These are phyloP conservation scores for Phaeolepiota aurea DNA, from an alignment of 768 basidiomycete genomes.

Conservation along the genomic window DNA sequence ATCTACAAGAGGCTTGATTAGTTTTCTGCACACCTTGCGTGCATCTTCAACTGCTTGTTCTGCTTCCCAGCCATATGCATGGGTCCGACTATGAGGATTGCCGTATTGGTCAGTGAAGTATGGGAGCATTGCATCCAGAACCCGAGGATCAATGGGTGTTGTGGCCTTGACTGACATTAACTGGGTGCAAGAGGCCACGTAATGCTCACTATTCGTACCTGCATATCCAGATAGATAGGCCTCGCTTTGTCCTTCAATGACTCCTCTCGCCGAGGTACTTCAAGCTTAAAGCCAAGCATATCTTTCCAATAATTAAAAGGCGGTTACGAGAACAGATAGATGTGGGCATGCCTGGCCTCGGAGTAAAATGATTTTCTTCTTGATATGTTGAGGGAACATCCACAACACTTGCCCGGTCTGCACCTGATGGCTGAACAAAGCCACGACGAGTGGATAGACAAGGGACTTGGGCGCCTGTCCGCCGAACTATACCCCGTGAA, in stretches of 20 bases:
- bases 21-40: constrained; percentile 48
- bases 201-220: constrained; percentile 56
- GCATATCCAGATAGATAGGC: constrained; percentile 98
- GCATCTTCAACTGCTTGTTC: constrained; percentile 92
- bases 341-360: constrained; percentile 48
- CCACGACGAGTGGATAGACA: constrained; percentile 33
- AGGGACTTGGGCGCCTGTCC: constrained; percentile 18
- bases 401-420: constrained; percentile 77
- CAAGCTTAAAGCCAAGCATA: constrained; percentile 85
- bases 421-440: constrained; percentile 76
- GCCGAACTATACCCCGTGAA: constrained; percentile 30
- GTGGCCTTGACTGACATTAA: constrained; percentile 58
- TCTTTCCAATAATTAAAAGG: constrained; percentile 32
- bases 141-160: constrained; percentile 94
- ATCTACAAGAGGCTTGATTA: too few relatives aligned
- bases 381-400: constrained; percentile 71
- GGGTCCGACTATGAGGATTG: constrained; percentile 96
- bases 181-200: constrained; percentile 6
- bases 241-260: constrained; percentile 53
- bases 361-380: constrained; percentile 62
- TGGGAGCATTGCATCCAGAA: constrained; percentile 94
- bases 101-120: constrained; percentile 94
- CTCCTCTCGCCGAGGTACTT: constrained; percentile 50
- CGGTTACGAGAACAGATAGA: constrained; percentile 1
- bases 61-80: constrained; percentile 99